phyloP scores from a whole-genome alignment of 1,139 yeast genomes.

The Lodderomyces parapsilosis region DNA sequence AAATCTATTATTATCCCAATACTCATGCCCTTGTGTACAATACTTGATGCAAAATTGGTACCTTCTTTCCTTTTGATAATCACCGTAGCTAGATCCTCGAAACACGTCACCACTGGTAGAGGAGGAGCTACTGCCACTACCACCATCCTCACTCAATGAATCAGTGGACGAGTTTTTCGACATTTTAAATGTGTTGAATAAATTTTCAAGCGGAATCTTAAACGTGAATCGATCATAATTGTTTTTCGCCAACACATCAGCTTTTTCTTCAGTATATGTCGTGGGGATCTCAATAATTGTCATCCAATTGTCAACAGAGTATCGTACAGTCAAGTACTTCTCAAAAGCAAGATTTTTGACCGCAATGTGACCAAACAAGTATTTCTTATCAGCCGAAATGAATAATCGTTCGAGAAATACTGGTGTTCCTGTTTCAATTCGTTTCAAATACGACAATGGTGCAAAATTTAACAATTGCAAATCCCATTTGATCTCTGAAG shows the following conservation, averaged over 20 bases:
- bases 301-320: conserved; percentile 71
- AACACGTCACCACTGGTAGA: not conserved
- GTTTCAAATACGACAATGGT: conserved; percentile 34
- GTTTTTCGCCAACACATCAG: conserved; percentile 48
- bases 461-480: conserved; percentile 50
- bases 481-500: conserved; percentile 42
- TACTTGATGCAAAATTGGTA: conserved; percentile 62
- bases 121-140: not conserved
- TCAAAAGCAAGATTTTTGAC: conserved; percentile 68
- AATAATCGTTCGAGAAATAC: conserved; percentile 68
- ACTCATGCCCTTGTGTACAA: conserved; percentile 47
- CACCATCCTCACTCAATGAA: conserved; percentile 8
- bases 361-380: conserved; percentile 69
- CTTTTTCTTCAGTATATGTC: conserved; percentile 57
- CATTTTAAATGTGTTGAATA: conserved; percentile 32
- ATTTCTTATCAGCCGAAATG: conserved; percentile 54
- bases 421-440: conserved; percentile 37
- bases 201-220: conserved; percentile 45
- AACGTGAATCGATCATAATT: conserved; percentile 61
- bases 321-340: conserved; percentile 61
- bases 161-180: conserved; percentile 11
- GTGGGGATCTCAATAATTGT: conserved; percentile 72
- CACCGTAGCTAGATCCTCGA: not conserved
- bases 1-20: conserved; percentile 74
- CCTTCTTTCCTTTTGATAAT: conserved; percentile 17